phyloP scores from a whole-genome alignment of 75 land plant genomes.

The Selaginella tamariscina region DNA sequence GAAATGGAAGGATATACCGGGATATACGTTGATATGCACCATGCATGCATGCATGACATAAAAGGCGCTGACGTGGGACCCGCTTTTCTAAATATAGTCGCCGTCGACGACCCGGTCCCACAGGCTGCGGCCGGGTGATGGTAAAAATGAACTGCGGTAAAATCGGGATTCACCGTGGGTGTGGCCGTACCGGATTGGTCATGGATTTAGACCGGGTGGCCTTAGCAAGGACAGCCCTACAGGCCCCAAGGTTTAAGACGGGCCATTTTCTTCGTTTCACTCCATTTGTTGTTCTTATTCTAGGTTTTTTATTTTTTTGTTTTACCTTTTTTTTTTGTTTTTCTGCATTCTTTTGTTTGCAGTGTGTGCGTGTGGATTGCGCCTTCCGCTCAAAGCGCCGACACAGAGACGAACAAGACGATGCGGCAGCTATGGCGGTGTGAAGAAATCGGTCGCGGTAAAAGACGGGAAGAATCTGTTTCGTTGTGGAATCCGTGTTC shows the following conservation, averaged over 20 bases:
- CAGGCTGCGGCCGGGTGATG: neutral
- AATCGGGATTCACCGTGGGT: neutral
- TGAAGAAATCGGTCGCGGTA: too few species aligned
- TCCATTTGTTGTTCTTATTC: neutral
- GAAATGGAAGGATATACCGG: neutral
- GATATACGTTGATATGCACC: neutral
- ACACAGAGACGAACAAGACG: neutral
- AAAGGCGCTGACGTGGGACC: neutral
- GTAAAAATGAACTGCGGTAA: neutral
- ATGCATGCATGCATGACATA: neutral
- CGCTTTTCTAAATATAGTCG: neutral
- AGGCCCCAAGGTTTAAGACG: neutral
- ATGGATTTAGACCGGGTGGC: neutral
- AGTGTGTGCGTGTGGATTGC: neutral
- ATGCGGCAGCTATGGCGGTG: conserved; percentile 4
- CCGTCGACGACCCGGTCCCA: conserved; percentile 4
- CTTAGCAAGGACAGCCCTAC: neutral
- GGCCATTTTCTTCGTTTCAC: neutral
- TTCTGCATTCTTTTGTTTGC: neutral
- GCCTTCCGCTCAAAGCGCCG: neutral
- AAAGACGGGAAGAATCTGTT: too few species aligned
- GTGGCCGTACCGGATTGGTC: neutral
- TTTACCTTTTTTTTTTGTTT: neutral
- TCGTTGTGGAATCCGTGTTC: too few species aligned
- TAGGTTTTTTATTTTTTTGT: neutral